Conservation (phyloP, 495 filamentous ascomycete species). For the Trichoderma parareesei region DNA sequence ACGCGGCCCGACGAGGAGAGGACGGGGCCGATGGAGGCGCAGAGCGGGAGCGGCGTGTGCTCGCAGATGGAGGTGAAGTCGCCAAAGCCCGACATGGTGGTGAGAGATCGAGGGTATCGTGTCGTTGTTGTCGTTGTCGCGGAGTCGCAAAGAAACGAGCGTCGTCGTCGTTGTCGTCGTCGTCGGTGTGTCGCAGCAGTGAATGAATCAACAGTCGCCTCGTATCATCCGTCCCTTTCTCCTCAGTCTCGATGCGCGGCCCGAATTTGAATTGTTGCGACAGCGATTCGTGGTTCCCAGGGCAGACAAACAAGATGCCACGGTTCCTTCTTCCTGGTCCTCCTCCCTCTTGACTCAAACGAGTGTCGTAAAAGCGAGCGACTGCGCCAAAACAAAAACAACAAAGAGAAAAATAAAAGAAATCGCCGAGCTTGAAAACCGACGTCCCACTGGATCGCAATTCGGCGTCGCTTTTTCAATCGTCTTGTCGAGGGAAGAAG, state of each 20-base stretch:
- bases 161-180: background rate
- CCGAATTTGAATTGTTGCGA: background rate
- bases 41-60: constrained; percentile 78
- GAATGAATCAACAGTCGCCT: background rate
- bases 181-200: background rate
- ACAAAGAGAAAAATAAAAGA: background rate
- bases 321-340: background rate
- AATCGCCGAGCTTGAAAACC: background rate
- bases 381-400: background rate
- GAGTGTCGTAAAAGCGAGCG: background rate
- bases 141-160: too few relatives aligned
- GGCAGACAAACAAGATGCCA: constrained; percentile 3
- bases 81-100: constrained; percentile 72
- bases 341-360: background rate
- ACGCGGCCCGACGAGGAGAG: constrained; percentile 55
- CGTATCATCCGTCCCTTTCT: background rate
- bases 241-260: background rate
- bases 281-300: background rate
- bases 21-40: constrained; percentile 65
- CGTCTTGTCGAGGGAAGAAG: background rate
- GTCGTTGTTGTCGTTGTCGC: background rate
- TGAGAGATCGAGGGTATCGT: background rate
- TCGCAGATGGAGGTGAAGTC: constrained; percentile 82
- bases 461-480: background rate
- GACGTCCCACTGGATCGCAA: background rate